Base-by-base conservation (phyloP, 768 basidiomycete genomes). In the Kwoniella newhampshirensis region DNA sequence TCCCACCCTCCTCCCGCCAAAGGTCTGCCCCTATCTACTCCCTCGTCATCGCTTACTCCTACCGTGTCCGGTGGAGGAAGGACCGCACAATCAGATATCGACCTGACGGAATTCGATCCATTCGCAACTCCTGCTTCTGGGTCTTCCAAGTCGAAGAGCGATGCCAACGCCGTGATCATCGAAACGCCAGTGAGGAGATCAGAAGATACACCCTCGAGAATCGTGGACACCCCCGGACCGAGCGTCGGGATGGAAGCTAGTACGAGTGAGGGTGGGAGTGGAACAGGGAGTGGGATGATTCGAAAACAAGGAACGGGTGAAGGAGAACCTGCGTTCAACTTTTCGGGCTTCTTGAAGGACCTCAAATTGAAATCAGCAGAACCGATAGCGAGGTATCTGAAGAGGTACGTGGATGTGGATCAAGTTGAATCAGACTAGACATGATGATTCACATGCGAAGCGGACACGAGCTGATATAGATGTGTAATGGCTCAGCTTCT, bases 261-360 rank as follows among this genome's bases (percentile, higher is more conserved):
- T 37, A 27, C 18, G 4, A 44, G 17, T 43, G 52, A 26, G 8
- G 28, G 17, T 17, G 41, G 18, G 27, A 28, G 23, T 3, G 42
- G 13, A 36, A 47, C 28, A n/a, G n/a, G n/a, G n/a, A n/a, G n/a
- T n/a, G n/a, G n/a, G n/a, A n/a, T n/a, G n/a, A n/a, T n/a, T n/a
- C n/a, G n/a, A n/a, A n/a, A n/a, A n/a, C n/a, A n/a, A n/a, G 30
- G 49, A 17, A 26, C 18, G 4, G 3, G 41, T 18, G 7, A 51
- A 17, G 32, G 40, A 13, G 70, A 71, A 44, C 57, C 66, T 4
- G 30, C 56, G 40, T 98, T 97, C 65, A 94, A 98, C 77, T 98
- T 97, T 73, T 91, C 94, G 71, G 85, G 81, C 45, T 99, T 99
- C 76, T 77, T 98, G 62, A 91, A 93, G 75, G 92, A 99, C 77